A percentile compares a stretch with the other conserved stretches of the same genome.
These are phyloP conservation scores for Sporothrix phasma DNA, from an alignment of 2,329 filamentous ascomycete genomes.

Conservation along the genomic window DNA sequence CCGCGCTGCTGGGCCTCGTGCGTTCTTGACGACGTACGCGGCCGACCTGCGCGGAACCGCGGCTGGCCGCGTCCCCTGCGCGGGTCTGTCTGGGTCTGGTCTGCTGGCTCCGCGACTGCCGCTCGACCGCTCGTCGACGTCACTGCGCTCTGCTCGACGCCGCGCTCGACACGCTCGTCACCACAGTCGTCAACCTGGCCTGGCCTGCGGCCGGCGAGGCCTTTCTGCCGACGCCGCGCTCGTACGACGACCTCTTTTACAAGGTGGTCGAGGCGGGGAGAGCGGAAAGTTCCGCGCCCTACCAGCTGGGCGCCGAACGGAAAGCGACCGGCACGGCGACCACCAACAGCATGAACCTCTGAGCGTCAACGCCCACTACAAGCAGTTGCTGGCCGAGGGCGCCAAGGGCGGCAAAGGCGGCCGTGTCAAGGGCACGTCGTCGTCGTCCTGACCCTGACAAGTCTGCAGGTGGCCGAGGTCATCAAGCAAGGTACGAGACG, in stretches of 20 bases:
- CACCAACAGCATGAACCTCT: conserved; percentile 72
- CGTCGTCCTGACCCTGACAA: conserved; percentile 52
- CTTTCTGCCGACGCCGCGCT: conserved; percentile 76
- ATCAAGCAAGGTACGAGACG: conserved; percentile 95
- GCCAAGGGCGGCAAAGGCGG: conserved; percentile 32
- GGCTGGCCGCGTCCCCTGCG: background rate
- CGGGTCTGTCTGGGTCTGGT: no score
- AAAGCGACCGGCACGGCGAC: conserved; percentile 19
- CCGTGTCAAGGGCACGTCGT: conserved; percentile 15
- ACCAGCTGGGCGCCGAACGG: conserved; percentile 36
- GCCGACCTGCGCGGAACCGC: conserved; percentile 51
- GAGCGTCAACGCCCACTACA: conserved; percentile 76
- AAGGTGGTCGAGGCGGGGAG: conserved; percentile 92
- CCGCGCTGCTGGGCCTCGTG: conserved; percentile 76
- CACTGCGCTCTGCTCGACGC: no score
- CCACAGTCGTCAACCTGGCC: conserved; percentile 69
- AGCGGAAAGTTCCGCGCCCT: conserved; percentile 71
- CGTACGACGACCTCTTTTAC: conserved; percentile 97
- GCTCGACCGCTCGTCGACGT: no score
- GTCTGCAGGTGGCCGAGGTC: conserved; percentile 73
- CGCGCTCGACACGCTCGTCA: conserved; percentile 63
- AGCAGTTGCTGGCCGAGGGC: conserved; percentile 59
- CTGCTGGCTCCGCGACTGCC: conserved; percentile 21
- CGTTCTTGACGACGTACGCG: conserved; percentile 81
- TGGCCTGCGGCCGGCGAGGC: conserved; percentile 74